Evolutionary conservation across 495 filamentous ascomycete genomes (phyloP).

Genomic region (Cudoniella acicularis): DNA sequence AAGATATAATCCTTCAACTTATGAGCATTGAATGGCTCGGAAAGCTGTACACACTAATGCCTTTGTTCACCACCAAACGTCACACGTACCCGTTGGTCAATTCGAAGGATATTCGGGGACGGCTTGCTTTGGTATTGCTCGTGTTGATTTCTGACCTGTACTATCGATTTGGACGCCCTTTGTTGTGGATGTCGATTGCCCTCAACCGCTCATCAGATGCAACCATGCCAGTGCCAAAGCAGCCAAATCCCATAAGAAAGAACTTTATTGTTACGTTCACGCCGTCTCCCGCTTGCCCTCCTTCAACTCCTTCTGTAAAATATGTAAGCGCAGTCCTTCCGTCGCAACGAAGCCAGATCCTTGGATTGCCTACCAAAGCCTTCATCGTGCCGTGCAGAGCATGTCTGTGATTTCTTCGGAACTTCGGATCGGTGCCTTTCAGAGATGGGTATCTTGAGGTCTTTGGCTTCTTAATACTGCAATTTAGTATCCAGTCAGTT

Average conservation of each 20-base stretch:
- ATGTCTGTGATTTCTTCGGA: conserved; percentile 98
- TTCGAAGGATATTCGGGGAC: conserved; percentile 10
- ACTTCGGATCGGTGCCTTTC: conserved; percentile 98
- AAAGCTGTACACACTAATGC: conserved; percentile 99
- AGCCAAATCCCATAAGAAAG: conserved; percentile 13
- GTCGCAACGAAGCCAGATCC: not conserved
- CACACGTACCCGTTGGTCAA: not conserved
- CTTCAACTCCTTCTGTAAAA: conserved; percentile 87
- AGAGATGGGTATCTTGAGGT: conserved; percentile 97
- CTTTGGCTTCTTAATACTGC: conserved; percentile 99
- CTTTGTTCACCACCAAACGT: conserved; percentile 33
- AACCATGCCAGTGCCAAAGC: conserved; percentile 15
- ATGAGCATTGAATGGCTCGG: conserved; percentile 69
- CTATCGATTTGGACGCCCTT: conserved; percentile 15
- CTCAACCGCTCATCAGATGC: conserved; percentile 14
- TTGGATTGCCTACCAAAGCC: conserved; percentile 74
- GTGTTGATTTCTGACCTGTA: conserved; percentile 20
- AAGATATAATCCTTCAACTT: conserved; percentile 87
- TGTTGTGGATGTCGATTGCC: conserved; percentile 9
- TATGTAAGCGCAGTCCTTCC: not conserved
- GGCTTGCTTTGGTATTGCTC: conserved; percentile 13
- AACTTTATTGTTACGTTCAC: conserved; percentile 48
- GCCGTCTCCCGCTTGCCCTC: conserved; percentile 93
- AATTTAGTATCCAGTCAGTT: not conserved
- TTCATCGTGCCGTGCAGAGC: conserved; percentile 97